phyloP scores from a whole-genome alignment of 2,329 filamentous ascomycete genomes.

The Cladosporium sp. region DNA sequence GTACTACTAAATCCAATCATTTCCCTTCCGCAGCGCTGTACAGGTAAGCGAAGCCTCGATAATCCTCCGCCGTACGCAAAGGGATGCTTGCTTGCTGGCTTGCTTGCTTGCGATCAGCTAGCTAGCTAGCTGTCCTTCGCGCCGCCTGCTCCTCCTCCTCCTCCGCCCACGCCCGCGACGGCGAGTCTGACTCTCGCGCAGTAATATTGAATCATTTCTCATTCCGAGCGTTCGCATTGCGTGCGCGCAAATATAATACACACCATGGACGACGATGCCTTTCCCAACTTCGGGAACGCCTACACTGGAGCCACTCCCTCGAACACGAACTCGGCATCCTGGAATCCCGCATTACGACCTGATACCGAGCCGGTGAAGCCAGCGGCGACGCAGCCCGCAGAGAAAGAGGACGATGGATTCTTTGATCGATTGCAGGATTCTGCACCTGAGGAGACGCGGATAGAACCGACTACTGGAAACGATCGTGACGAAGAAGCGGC shows the following conservation, averaged over 20 bases:
- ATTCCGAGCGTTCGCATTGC: conserved; percentile 8
- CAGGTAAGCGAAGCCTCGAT: conserved; percentile 3
- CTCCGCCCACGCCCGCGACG: not conserved
- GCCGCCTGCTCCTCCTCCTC: not conserved
- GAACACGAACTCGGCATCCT: conserved; percentile 10
- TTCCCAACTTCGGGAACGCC: conserved; percentile 44
- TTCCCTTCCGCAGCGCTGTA: conserved; percentile 8
- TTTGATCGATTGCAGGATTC: conserved; percentile 37
- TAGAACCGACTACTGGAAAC: not conserved
- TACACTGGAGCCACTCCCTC: conserved; percentile 30
- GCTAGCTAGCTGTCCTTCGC: conserved; percentile 13
- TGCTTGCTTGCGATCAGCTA: not conserved
- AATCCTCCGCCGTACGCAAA: not conserved
- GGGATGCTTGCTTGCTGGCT: conserved; percentile 1
- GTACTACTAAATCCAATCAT: conserved; percentile 5
- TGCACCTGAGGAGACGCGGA: conserved; percentile 26
- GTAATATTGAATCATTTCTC: conserved; percentile 5
- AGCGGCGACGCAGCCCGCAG: conserved; percentile 16
- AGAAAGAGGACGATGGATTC: conserved; percentile 37
- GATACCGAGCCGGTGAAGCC: conserved; percentile 3
- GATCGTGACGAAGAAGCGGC: conserved; percentile 7
- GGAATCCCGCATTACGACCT: conserved; percentile 14
- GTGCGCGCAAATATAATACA: conserved; percentile 10
- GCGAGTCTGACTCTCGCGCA: conserved; percentile 14
- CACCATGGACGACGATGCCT: conserved; percentile 35